These are phyloP conservation scores for Termitomyces sp. DNA, from an alignment of 768 basidiomycete species.

Conservation along the genomic window DNA sequence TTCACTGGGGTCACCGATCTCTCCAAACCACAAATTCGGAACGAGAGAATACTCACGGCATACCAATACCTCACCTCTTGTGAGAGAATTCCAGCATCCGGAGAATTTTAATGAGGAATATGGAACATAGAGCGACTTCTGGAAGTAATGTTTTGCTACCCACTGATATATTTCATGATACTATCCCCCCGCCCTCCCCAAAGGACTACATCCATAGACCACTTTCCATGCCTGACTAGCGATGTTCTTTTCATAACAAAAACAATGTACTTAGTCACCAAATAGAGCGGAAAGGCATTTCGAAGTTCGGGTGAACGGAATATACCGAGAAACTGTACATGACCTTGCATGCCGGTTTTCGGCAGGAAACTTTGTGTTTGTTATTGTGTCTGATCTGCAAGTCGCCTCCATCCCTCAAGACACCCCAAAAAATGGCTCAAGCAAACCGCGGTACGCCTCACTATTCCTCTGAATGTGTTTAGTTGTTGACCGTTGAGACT, in stretches of 20 bases:
- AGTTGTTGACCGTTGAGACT: background rate
- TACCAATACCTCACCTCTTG: background rate
- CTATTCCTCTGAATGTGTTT: background rate
- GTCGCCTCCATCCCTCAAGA: conserved; percentile 19
- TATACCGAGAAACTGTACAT: conserved; percentile 24
- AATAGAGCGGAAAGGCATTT: background rate
- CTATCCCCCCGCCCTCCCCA: background rate
- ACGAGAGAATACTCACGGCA: background rate
- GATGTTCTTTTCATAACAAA: background rate
- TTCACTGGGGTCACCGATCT: background rate
- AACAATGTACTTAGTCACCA: too few species aligned
- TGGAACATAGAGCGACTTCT: background rate
- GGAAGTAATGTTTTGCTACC: background rate
- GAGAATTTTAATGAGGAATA: background rate
- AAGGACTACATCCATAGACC: background rate
- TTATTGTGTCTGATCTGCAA: conserved; percentile 12
- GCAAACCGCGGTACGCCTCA: conserved; percentile 20
- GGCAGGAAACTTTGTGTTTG: conserved; percentile 22
- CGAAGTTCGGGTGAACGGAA: conserved; percentile 5
- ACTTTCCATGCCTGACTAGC: background rate
- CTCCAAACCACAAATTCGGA: background rate
- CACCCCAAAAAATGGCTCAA: conserved; percentile 25
- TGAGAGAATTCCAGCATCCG: background rate
- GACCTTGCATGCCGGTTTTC: conserved; percentile 12
- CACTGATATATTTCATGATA: background rate